phyloP scores from a whole-genome alignment of 2,329 filamentous ascomycete species.

The Penicillium sp. region DNA sequence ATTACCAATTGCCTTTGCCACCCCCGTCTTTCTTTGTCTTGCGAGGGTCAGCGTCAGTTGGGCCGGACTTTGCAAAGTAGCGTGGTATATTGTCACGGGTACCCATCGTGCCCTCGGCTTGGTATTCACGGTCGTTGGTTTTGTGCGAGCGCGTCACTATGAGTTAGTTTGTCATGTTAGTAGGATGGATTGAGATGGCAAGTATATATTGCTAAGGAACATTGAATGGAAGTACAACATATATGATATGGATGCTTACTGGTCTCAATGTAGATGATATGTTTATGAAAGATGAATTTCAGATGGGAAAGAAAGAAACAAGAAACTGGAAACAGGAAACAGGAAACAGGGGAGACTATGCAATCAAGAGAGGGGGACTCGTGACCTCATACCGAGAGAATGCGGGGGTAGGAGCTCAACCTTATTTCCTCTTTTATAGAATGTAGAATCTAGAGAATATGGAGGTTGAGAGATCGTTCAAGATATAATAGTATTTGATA shows the following conservation, averaged over 20 bases:
- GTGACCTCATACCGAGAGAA: conserved; percentile 22
- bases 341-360: not conserved
- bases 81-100: conserved; percentile 76
- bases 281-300: not conserved
- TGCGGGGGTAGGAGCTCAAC: conserved; percentile 14
- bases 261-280: not conserved
- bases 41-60: conserved; percentile 77
- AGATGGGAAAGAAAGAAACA: not conserved
- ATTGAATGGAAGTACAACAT: not conserved
- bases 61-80: conserved; percentile 88
- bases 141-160: conserved; percentile 98
- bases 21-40: conserved; percentile 96
- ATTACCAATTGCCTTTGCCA: conserved; percentile 92
- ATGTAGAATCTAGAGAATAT: too few relatives aligned
- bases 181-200: not conserved
- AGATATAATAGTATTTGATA: not conserved
- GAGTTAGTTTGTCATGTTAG: not conserved
- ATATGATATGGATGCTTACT: not conserved
- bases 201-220: not conserved
- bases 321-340: not conserved
- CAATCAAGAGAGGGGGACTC: conserved; percentile 10
- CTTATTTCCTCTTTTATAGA: not conserved
- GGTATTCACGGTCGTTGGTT: conserved; percentile 88
- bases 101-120: conserved; percentile 68
- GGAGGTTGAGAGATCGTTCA: too few relatives aligned